phyloP scores from a whole-genome alignment of 1,284 basidiomycete genomes.

The Trichosporon sp. region DNA sequence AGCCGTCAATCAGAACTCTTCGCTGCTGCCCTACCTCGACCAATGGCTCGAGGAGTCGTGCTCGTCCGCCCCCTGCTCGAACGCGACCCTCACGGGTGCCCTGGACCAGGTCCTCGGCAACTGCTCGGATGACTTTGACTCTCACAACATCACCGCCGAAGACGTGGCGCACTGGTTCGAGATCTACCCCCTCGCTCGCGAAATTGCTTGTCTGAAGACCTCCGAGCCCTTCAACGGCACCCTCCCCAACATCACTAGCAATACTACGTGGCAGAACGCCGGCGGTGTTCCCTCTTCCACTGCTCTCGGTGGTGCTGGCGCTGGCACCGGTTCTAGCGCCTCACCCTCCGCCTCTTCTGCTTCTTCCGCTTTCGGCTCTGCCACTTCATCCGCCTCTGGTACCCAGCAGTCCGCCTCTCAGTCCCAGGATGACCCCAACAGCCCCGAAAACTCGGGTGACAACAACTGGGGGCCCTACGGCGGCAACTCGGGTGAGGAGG shows the following conservation, averaged over 20 bases:
- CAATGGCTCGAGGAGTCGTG: slow-evolving; percentile 47
- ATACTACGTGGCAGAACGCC: slow-evolving; percentile 5
- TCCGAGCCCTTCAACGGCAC: slow-evolving; percentile 36
- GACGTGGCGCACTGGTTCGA: slow-evolving; percentile 38
- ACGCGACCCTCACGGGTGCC: slow-evolving; percentile 42
- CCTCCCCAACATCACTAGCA: slow-evolving; percentile 29
- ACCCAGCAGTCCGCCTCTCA: background rate
- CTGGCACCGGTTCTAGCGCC: background rate
- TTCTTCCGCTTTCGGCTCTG: background rate
- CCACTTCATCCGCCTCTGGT: background rate
- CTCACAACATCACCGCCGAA: slow-evolving; percentile 38
- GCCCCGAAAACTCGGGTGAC: too few species aligned
- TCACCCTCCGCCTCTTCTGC: background rate
- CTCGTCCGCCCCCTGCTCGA: slow-evolving; percentile 45
- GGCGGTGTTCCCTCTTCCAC: background rate
- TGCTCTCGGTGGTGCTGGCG: background rate
- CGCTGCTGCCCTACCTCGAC: slow-evolving; percentile 46
- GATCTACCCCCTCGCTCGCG: slow-evolving; percentile 49
- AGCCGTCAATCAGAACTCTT: slow-evolving; percentile 41
- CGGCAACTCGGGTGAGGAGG: background rate
- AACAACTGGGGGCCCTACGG: background rate
- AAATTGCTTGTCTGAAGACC: slow-evolving; percentile 53
- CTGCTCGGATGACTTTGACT: slow-evolving; percentile 46
- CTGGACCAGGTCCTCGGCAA: slow-evolving; percentile 37
- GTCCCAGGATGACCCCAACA: background rate